A percentile compares a stretch with the other conserved stretches of the same genome.
These are phyloP conservation scores for Saturnispora galanensis DNA, from an alignment of 805 yeast genomes.

Conservation along the genomic window DNA sequence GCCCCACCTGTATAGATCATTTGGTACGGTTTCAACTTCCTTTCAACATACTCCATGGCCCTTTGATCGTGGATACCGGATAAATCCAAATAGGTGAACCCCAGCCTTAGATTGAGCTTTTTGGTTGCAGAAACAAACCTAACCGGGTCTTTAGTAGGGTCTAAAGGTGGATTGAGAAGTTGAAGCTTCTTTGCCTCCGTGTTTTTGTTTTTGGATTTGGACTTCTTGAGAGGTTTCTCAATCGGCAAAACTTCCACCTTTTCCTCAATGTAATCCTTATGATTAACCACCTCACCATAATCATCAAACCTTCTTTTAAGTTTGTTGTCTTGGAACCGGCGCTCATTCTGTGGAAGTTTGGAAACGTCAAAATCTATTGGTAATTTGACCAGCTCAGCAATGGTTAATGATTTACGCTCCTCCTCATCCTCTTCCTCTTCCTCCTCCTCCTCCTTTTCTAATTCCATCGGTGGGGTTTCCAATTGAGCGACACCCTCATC, in stretches of 20 bases:
- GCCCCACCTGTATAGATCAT: background rate
- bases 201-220: background rate
- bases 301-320: conserved; percentile 64
- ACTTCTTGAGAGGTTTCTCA: background rate
- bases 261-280: conserved; percentile 41
- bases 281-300: conserved; percentile 72
- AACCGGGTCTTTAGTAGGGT: conserved; percentile 6
- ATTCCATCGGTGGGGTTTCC: no score
- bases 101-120: conserved; percentile 3
- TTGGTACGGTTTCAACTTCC: conserved; percentile 7
- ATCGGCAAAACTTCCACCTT: conserved; percentile 11
- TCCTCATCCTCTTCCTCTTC: conserved; percentile 12
- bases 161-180: conserved; percentile 2
- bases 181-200: background rate
- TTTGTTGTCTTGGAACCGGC: conserved; percentile 68
- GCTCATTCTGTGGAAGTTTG: conserved; percentile 38
- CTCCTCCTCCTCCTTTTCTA: conserved; percentile 18
- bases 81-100: conserved; percentile 6
- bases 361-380: conserved; percentile 51
- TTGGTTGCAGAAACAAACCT: conserved; percentile 4
- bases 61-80: conserved; percentile 9
- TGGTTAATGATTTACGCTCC: conserved; percentile 16
- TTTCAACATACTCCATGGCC: conserved; percentile 6
- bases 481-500: conserved; percentile 13
- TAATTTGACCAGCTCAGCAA: conserved; percentile 31